A percentile compares a stretch with the other conserved stretches of the same genome.
Conservation (phyloP, 2,329 filamentous ascomycete genomes). For the Exutisphaerella laricina region DNA sequence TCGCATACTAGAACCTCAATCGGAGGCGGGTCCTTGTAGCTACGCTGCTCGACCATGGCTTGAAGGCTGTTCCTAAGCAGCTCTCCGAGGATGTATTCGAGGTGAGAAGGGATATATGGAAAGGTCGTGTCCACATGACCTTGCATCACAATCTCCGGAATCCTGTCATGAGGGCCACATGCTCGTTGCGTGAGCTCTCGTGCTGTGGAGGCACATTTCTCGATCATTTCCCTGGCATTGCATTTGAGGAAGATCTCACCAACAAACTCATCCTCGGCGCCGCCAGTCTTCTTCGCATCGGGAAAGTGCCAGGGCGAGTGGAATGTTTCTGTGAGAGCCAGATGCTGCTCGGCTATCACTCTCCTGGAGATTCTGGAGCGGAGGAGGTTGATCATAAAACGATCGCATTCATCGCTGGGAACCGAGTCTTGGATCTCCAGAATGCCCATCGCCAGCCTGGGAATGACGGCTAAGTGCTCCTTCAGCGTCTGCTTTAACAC, state of each 20-base stretch:
- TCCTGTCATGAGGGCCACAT: constrained; percentile 62
- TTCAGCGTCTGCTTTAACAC: constrained; percentile 72
- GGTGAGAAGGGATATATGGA: constrained; percentile 90
- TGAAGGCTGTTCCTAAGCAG: constrained; percentile 92
- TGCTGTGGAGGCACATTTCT: constrained; percentile 72
- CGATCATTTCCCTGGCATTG: constrained; percentile 81
- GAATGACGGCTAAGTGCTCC: constrained; percentile 89
- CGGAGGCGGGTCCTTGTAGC: constrained; percentile 55
- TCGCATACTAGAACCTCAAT: constrained; percentile 95
- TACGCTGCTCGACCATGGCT: constrained; percentile 72
- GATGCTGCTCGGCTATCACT: constrained; percentile 95
- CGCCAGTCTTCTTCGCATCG: constrained; percentile 59
- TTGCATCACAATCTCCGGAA: constrained; percentile 76
- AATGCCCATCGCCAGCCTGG: constrained; percentile 88
- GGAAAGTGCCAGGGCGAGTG: constrained; percentile 86
- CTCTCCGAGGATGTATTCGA: constrained; percentile 96
- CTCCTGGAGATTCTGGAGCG: constrained; percentile 88
- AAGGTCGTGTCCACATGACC: constrained; percentile 88
- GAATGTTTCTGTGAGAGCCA: constrained; percentile 91
- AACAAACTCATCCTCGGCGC: constrained; percentile 73
- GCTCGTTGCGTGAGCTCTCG: constrained; percentile 67
- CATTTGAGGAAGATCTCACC: constrained; percentile 94
- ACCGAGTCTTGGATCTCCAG: constrained; percentile 83
- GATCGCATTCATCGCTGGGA: constrained; percentile 73
- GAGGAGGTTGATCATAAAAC: constrained; percentile 91